Evolutionary conservation across 352 stramenopile genomes (phyloP).

Genomic region (Pythium apleroticum): DNA sequence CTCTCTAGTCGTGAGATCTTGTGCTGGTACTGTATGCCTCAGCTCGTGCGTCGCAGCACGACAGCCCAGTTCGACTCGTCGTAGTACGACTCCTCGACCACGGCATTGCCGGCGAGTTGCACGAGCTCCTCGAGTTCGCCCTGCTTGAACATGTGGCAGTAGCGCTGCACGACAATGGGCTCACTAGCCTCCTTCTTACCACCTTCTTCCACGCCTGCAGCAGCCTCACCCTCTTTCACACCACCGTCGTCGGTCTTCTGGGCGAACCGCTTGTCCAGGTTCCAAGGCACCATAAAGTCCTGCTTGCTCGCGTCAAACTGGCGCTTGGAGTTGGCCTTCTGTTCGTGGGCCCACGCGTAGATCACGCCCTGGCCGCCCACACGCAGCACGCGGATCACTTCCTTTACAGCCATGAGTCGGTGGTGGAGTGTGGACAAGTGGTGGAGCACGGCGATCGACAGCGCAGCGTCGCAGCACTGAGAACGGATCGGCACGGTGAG

Average conservation of each 20-base stretch:
- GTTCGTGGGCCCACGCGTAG: conserved; percentile 87
- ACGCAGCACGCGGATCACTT: conserved; percentile 72
- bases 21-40: too few relatives aligned
- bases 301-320: conserved; percentile 67
- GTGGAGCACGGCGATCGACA: conserved; percentile 87
- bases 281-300: conserved; percentile 90
- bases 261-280: conserved; percentile 67
- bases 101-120: conserved; percentile 50
- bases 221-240: neutral
- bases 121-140: conserved; percentile 77
- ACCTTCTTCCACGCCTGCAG: conserved; percentile 15
- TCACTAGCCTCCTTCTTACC: conserved; percentile 14
- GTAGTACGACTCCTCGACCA: conserved; percentile 79
- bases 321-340: conserved; percentile 71
- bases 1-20: too few relatives aligned
- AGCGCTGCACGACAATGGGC: conserved; percentile 73
- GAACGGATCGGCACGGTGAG: conserved; percentile 75
- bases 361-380: conserved; percentile 73
- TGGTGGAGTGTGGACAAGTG: conserved; percentile 78
- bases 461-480: conserved; percentile 64
- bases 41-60: conserved; percentile 58
- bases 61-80: conserved; percentile 89
- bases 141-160: conserved; percentile 90
- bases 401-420: conserved; percentile 68
- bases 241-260: conserved; percentile 1